Evolutionary conservation across 306 rosid species (phyloP), one percentile per base, ranked within the genome.

Genomic region (Lithocarpus polystachyus): DNA sequence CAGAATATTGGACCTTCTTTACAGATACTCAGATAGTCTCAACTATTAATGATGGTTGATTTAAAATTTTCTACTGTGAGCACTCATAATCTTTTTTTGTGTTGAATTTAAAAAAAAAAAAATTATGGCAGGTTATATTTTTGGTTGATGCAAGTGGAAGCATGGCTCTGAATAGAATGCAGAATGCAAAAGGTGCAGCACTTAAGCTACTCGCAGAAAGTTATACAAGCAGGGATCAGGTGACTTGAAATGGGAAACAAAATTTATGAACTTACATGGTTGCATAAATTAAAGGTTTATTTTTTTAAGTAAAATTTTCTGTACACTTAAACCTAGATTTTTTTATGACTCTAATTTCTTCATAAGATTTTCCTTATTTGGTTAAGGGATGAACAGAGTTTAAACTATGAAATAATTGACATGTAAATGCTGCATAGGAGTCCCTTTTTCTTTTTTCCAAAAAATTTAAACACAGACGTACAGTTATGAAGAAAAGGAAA

Each of bases 111-210:
- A 61, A 73, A 51, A 76, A 61, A 15, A 75, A 48, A 48, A 48
- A 17, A 40, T 74, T 74, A 76, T 80, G 79, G 62, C 85, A 95
- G 99, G 98, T 92, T 59, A 95, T 95, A 82, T 95, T 91, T 91
- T 92, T 95, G 76, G 99, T 92, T 80, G 99, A 95, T 83, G 99
- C 99, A 72, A 95, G 99, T 83, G 99, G 99, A 80, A 95, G 99
- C 87, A 92, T 95, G 99, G 99, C 98, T 71, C 82, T 95, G 84
- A 92, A 95, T 85, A 86, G 99, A 77, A 95, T 95, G 99, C 98
- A 95, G 84, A 95, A 95, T 90, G 99, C 99, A 67, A 92, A 95
- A 84, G 99, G 99, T 81, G 99, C 97, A 6, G 98, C 98, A n/a
- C 97, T 91, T 29, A 95, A 95, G 87, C 85, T 92, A 86, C 89